Conservation (phyloP, 1,284 basidiomycete species). For the Microbotryum saponariae region DNA sequence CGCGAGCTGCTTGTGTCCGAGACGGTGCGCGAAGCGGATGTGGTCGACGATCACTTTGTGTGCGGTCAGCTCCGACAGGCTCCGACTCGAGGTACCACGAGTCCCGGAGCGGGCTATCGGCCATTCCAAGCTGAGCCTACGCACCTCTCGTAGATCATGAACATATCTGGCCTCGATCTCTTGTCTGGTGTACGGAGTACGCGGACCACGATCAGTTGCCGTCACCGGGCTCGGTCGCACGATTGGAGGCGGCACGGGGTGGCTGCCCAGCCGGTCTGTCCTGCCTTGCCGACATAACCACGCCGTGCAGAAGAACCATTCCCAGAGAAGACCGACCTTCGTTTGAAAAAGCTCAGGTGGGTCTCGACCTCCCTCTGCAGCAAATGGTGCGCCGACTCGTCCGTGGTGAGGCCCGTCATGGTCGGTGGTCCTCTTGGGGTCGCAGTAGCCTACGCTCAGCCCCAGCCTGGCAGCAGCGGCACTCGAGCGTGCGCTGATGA, state of each 20-base stretch:
- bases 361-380: conserved; percentile 16
- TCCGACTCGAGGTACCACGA: neutral
- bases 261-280: no score
- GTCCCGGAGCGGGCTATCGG: neutral
- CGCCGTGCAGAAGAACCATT: no score
- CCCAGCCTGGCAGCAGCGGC: neutral
- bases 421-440: neutral
- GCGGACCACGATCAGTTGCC: neutral
- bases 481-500: neutral
- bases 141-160: conserved; percentile 23
- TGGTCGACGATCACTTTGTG: conserved; percentile 1
- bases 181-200: conserved; percentile 6
- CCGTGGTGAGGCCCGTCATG: conserved; percentile 7
- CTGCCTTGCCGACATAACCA: neutral
- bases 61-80: no score
- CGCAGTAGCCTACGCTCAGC: neutral
- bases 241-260: neutral
- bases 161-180: conserved; percentile 26
- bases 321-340: conserved; percentile 3
- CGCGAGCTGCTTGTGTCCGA: neutral
- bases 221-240: neutral
- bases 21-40: neutral
- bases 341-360: conserved; percentile 20
- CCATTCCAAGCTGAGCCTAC: neutral
- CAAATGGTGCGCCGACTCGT: conserved; percentile 8